phyloP scores from a whole-genome alignment of 768 basidiomycete species.

The Scleroderma citrinum region DNA sequence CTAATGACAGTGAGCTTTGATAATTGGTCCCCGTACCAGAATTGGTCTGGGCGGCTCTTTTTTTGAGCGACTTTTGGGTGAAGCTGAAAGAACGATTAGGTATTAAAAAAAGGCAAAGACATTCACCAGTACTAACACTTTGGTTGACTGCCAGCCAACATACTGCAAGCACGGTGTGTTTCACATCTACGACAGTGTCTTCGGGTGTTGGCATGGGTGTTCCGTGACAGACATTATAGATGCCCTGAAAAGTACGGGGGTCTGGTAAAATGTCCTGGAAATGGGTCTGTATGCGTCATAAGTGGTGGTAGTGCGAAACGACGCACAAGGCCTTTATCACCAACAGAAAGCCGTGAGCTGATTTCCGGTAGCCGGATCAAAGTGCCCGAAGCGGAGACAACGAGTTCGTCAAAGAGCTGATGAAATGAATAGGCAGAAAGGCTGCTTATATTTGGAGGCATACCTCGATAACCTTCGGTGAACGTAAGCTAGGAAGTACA shows the following conservation, averaged over 20 bases:
- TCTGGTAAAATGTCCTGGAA: constrained; percentile 63
- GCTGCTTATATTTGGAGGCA: constrained; percentile 12
- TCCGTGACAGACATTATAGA: constrained; percentile 43
- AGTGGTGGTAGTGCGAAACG: background rate
- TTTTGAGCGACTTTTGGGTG: constrained; percentile 46
- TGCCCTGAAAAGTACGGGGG: constrained; percentile 38
- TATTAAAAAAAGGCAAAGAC: background rate
- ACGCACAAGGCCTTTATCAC: constrained; percentile 69
- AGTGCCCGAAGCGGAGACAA: constrained; percentile 61
- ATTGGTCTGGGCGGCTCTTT: constrained; percentile 61
- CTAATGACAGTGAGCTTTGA: constrained; percentile 58
- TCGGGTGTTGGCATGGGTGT: constrained; percentile 36
- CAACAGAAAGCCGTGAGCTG: constrained; percentile 67
- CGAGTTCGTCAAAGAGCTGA: constrained; percentile 80
- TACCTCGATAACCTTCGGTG: constrained; percentile 69
- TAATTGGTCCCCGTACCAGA: constrained; percentile 69
- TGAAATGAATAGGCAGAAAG: constrained; percentile 10
- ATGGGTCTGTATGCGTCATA: constrained; percentile 2
- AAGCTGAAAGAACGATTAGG: constrained; percentile 41
- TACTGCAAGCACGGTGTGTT: constrained; percentile 73
- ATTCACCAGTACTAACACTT: constrained; percentile 41
- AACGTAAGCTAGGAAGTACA: constrained; percentile 7
- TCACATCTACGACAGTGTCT: constrained; percentile 67
- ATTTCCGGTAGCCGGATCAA: constrained; percentile 75
- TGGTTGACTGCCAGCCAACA: constrained; percentile 89